Conservation (phyloP, 345 rosid species). For the Erucastrum elatum region DNA sequence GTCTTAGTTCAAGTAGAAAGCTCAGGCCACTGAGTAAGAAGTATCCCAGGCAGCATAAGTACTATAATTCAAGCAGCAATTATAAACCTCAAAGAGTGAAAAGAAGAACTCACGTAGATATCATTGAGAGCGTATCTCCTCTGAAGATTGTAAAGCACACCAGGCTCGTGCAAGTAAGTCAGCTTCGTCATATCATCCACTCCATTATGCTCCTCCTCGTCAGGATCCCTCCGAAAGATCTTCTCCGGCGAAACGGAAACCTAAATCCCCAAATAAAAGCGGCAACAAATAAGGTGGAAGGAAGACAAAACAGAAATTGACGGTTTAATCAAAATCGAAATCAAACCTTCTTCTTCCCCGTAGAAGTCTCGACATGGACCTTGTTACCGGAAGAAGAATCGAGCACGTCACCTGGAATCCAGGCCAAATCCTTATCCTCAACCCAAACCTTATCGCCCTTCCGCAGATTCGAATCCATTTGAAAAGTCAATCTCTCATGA, state of each 20-base stretch:
- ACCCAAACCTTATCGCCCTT: slow-evolving; percentile 83
- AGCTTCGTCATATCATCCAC: slow-evolving; percentile 98
- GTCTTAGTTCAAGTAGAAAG: background rate
- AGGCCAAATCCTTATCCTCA: slow-evolving; percentile 78
- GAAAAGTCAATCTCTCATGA: slow-evolving; percentile 34
- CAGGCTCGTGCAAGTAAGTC: slow-evolving; percentile 94
- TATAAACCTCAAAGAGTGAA: background rate
- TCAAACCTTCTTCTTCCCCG: slow-evolving; percentile 69
- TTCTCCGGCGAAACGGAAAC: slow-evolving; percentile 53
- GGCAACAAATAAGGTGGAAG: background rate
- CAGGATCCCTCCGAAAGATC: slow-evolving; percentile 69
- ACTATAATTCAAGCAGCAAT: background rate
- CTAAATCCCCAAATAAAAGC: slow-evolving; percentile 36
- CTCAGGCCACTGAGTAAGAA: slow-evolving; percentile 2
- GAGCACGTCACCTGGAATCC: slow-evolving; percentile 73
- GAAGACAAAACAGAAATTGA: background rate
- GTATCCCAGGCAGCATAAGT: background rate
- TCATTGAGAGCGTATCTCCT: slow-evolving; percentile 90
- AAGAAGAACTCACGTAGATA: slow-evolving; percentile 71
- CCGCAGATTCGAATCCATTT: slow-evolving; percentile 54
- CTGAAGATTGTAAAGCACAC: slow-evolving; percentile 85
- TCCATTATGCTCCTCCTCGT: slow-evolving; percentile 89
- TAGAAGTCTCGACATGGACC: slow-evolving; percentile 49
- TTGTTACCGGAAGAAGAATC: slow-evolving; percentile 55
- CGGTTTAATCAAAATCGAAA: background rate